Evolutionary conservation across 805 yeast genomes (phyloP).

Genomic region (Ogataea paradorogensis): DNA sequence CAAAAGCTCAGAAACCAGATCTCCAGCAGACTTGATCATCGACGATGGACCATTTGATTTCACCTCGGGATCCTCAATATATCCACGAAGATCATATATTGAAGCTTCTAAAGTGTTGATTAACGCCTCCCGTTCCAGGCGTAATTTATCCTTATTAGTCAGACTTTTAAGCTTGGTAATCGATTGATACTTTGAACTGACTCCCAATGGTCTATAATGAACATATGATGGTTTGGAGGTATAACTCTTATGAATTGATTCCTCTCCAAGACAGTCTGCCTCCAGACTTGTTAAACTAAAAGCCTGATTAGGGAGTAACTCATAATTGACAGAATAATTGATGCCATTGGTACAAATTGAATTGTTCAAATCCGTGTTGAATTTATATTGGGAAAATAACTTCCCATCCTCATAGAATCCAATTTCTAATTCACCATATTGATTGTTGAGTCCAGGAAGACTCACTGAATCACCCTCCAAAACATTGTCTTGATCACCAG

Average conservation of each 20-base stretch:
- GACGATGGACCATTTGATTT: slow-evolving; percentile 39
- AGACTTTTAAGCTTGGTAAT: slow-evolving; percentile 48
- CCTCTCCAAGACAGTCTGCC: slow-evolving; percentile 27
- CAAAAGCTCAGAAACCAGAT: slow-evolving; percentile 45
- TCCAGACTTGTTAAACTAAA: slow-evolving; percentile 45
- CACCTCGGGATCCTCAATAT: slow-evolving; percentile 54
- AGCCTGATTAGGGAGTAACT: slow-evolving; percentile 34
- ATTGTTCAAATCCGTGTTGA: slow-evolving; percentile 25
- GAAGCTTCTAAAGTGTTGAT: slow-evolving; percentile 69
- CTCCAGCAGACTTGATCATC: slow-evolving; percentile 36
- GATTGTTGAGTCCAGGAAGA: slow-evolving; percentile 33
- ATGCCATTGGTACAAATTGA: slow-evolving; percentile 40
- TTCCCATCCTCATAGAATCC: slow-evolving; percentile 34
- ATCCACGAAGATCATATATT: slow-evolving; percentile 66
- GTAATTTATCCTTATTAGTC: slow-evolving; percentile 53
- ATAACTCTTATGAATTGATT: slow-evolving; percentile 18
- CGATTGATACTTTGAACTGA: slow-evolving; percentile 44
- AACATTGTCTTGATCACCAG: slow-evolving; percentile 21
- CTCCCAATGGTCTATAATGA: slow-evolving; percentile 47
- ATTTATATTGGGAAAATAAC: slow-evolving; percentile 9
- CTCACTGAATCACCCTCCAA: slow-evolving; percentile 32
- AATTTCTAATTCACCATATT: slow-evolving; percentile 33
- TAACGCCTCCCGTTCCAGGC: slow-evolving; percentile 52
- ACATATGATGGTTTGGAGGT: slow-evolving; percentile 33
- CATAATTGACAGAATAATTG: slow-evolving; percentile 27